Percentiles rank a stretch among this genome's conserved stretches.
phyloP scores from a whole-genome alignment of 2,329 filamentous ascomycete genomes.

The Paecilomyces variotii region DNA sequence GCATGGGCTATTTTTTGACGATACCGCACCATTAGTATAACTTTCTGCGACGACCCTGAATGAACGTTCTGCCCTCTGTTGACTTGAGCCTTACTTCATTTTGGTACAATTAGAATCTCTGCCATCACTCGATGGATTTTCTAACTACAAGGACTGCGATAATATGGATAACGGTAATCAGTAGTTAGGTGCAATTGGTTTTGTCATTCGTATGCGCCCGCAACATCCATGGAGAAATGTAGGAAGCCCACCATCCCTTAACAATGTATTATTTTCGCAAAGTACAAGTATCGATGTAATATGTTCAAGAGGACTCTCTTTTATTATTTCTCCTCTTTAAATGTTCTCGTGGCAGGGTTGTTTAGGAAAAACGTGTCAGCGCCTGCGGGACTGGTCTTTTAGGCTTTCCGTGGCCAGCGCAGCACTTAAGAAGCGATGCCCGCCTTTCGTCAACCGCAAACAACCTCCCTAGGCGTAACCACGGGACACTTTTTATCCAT shows the following conservation, averaged over 20 bases:
- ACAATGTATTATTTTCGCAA: background rate
- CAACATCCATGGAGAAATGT: background rate
- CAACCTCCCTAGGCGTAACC: background rate
- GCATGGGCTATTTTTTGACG: background rate
- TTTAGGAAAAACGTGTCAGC: background rate
- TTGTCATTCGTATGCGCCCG: background rate
- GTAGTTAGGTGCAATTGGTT: background rate
- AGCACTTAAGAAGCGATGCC: background rate
- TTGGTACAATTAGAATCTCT: background rate
- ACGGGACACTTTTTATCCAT: background rate
- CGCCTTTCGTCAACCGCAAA: background rate
- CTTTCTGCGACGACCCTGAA: background rate
- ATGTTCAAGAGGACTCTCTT: background rate
- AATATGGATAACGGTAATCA: background rate
- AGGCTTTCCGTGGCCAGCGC: constrained; percentile 12
- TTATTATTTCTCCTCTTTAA: background rate
- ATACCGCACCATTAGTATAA: background rate
- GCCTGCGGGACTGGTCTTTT: constrained; percentile 16
- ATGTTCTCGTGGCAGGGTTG: background rate
- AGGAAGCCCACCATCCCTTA: background rate
- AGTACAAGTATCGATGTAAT: background rate
- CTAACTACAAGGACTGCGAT: background rate
- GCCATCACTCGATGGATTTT: background rate
- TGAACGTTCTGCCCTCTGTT: background rate
- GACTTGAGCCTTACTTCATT: background rate